phyloP scores from a whole-genome alignment of 192 early-diverging fungal species.

The Allomyces macrogynus region DNA sequence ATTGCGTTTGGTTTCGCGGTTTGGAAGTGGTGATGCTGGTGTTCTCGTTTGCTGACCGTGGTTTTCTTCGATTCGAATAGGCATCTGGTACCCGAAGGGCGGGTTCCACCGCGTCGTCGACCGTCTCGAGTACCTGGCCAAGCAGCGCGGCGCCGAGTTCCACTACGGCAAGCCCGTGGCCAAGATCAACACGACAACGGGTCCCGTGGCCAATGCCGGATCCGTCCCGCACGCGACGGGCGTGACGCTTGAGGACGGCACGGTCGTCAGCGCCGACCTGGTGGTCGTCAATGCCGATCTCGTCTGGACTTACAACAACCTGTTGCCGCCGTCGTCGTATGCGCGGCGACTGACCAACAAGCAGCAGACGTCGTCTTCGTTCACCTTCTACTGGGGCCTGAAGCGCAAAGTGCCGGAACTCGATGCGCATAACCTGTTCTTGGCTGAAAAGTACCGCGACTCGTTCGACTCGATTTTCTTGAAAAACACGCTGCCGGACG shows the following conservation, averaged over 20 bases:
- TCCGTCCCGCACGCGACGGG: conserved; percentile 16
- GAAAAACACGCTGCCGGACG: conserved; percentile 16
- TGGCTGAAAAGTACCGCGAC: conserved; percentile 23
- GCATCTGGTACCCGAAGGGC: conserved; percentile 33
- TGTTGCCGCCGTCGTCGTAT: conserved; percentile 21
- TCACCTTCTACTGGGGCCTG: conserved; percentile 31
- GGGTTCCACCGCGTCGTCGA: conserved; percentile 29
- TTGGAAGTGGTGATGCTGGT: no score
- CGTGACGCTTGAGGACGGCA: conserved; percentile 19
- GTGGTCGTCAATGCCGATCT: conserved; percentile 34
- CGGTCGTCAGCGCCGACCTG: conserved; percentile 22
- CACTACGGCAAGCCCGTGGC: conserved; percentile 16
- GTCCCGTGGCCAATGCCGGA: no score
- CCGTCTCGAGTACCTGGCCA: conserved; percentile 20
- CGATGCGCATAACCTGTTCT: conserved; percentile 33
- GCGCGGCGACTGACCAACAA: conserved; percentile 12
- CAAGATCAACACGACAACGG: conserved; percentile 15
- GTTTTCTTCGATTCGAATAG: background rate
- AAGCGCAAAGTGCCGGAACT: conserved; percentile 17
- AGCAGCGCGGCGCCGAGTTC: conserved; percentile 16
- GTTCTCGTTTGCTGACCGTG: no score
- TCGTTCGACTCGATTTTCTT: conserved; percentile 33
- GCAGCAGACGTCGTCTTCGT: conserved; percentile 28
- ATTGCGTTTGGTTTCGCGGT: no score
- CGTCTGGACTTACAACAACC: conserved; percentile 24